Percentiles rank a stretch among this genome's conserved stretches.
Evolutionary conservation across 2,329 filamentous ascomycete species (phyloP).

Genomic region (Lasiodiplodia theobromae): DNA sequence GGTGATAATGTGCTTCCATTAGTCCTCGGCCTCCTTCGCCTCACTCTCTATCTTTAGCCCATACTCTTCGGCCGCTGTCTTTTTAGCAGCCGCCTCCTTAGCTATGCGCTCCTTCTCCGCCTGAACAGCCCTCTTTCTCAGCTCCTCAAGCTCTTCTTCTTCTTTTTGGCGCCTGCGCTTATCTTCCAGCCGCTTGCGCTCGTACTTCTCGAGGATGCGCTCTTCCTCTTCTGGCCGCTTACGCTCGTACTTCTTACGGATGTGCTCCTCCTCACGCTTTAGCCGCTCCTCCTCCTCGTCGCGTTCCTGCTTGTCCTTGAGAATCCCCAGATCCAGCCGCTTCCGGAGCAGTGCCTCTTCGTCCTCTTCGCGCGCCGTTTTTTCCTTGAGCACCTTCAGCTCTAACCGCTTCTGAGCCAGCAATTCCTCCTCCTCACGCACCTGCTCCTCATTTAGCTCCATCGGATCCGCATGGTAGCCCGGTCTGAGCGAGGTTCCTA

Average conservation of each 20-base stretch:
- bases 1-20: slow-evolving; percentile 36
- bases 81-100: slow-evolving; percentile 38
- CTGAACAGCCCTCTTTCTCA: slow-evolving; percentile 41
- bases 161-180: slow-evolving; percentile 32
- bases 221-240: slow-evolving; percentile 37
- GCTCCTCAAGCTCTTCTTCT: slow-evolving; percentile 39
- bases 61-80: slow-evolving; percentile 41
- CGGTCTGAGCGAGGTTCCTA: slow-evolving; percentile 30
- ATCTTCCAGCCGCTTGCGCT: slow-evolving; percentile 40
- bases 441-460: slow-evolving; percentile 8
- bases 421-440: slow-evolving; percentile 36
- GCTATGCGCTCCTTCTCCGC: slow-evolving; percentile 42
- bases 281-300: slow-evolving; percentile 39
- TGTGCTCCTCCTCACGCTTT: slow-evolving; percentile 35
- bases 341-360: slow-evolving; percentile 48
- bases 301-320: slow-evolving; percentile 39
- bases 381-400: too few relatives aligned
- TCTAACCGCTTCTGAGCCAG: neutral
- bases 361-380: slow-evolving; percentile 28
- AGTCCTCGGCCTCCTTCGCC: slow-evolving; percentile 38
- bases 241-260: slow-evolving; percentile 43
- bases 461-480: slow-evolving; percentile 34
- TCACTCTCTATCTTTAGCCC: slow-evolving; percentile 43
- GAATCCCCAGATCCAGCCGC: slow-evolving; percentile 44
- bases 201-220: slow-evolving; percentile 41